Conservation (phyloP, 129 eudicot species). For the Deinandra increscens region DNA sequence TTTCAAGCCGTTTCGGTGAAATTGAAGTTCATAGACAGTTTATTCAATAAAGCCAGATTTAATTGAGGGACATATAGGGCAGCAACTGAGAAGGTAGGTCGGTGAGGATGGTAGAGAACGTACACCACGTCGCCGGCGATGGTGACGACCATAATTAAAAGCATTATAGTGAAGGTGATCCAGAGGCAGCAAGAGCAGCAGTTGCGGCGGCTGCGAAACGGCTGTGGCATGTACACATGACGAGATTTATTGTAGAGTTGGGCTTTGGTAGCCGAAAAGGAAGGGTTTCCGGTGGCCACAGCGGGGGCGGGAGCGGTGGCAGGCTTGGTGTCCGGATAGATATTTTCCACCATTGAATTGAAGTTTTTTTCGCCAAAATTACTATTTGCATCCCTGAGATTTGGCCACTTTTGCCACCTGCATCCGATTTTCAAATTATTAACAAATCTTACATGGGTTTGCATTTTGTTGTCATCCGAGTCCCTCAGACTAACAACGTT, state of each 20-base stretch:
- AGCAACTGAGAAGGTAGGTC: conserved; percentile 60
- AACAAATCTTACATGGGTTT: too few relatives aligned
- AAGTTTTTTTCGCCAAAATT: too few relatives aligned
- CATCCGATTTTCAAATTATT: too few relatives aligned
- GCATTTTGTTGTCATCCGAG: too few relatives aligned
- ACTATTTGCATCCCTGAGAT: too few relatives aligned
- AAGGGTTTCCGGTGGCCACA: conserved; percentile 35
- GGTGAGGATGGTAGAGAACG: conserved; percentile 79
- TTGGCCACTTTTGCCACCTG: too few relatives aligned
- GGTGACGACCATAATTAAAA: conserved; percentile 53
- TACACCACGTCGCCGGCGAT: conserved; percentile 51
- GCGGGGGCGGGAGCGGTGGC: conserved; percentile 37
- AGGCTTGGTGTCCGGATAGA: conserved; percentile 62
- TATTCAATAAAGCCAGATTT: conserved; percentile 50
- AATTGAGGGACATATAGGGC: conserved; percentile 53
- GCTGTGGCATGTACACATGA: conserved; percentile 63
- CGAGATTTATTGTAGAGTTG: conserved; percentile 59
- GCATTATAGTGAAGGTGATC: conserved; percentile 40
- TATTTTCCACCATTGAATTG: conserved; percentile 63
- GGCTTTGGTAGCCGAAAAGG: conserved; percentile 55
- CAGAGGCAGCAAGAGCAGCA: conserved; percentile 58
- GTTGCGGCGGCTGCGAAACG: conserved; percentile 65
- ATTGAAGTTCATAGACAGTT: conserved; percentile 46
- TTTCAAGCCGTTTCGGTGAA: conserved; percentile 53
- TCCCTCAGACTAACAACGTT: too few relatives aligned